Conservation (phyloP, 78 protist species). For the Dictyostelium purpureum region DNA sequence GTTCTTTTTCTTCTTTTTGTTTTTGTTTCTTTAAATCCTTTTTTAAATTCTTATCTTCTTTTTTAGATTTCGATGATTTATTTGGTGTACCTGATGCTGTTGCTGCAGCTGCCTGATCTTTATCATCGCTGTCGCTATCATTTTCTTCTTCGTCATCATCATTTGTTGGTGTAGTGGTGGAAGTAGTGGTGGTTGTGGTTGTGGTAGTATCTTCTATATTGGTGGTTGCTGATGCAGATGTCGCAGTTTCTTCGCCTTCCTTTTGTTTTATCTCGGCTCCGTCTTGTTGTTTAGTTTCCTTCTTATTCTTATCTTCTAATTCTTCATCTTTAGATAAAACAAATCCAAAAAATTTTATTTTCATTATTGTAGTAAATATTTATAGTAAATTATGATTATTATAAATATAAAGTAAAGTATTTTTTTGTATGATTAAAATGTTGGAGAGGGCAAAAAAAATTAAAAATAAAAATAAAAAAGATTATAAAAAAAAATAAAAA, state of each 20-base stretch:
- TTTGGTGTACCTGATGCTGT: not conserved
- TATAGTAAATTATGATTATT: not conserved
- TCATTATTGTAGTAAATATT: too few species aligned
- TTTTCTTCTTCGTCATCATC: too few species aligned
- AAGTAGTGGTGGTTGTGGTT: not conserved
- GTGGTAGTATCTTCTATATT: not conserved
- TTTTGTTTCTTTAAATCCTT: conserved; percentile 1
- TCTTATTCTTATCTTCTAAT: not conserved
- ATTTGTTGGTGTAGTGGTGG: not conserved
- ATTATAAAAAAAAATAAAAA: not conserved
- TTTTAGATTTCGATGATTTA: not conserved
- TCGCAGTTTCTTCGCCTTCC: not conserved
- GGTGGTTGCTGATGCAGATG: not conserved
- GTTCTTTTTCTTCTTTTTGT: conserved; percentile 6
- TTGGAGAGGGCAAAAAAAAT: not conserved
- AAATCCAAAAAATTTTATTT: not conserved
- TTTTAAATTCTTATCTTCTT: conserved; percentile 3
- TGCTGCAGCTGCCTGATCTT: not conserved
- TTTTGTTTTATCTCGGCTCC: not conserved
- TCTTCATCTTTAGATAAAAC: not conserved
- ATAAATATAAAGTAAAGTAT: not conserved
- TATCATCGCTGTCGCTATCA: too few species aligned
- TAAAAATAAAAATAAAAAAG: not conserved
- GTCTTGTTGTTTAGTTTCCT: not conserved
- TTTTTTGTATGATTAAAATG: not conserved